These are phyloP conservation scores for Cronartium quercuum DNA, from an alignment of 1,284 basidiomycete species.

Conservation along the genomic window DNA sequence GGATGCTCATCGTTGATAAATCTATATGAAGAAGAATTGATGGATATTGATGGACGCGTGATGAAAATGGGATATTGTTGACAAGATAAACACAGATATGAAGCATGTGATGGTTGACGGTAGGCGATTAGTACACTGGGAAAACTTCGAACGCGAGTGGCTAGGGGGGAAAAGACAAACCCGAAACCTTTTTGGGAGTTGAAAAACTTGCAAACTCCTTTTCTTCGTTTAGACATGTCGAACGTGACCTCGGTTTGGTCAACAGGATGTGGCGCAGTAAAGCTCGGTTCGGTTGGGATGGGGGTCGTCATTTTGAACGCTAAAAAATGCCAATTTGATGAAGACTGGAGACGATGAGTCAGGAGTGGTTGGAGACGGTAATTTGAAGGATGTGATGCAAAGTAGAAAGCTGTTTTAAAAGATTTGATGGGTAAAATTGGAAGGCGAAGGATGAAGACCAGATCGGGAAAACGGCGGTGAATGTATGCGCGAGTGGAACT, in stretches of 20 bases:
- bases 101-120: too few relatives aligned
- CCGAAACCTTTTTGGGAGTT: constrained; percentile 39
- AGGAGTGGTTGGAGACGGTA: too few relatives aligned
- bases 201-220: constrained; percentile 39
- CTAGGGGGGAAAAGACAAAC: constrained; percentile 17
- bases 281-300: not conserved
- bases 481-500: not conserved
- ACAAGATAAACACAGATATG: too few relatives aligned
- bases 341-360: too few relatives aligned
- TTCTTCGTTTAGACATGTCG: constrained; percentile 33
- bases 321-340: not conserved
- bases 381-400: not conserved
- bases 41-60: too few relatives aligned
- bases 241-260: constrained; percentile 34
- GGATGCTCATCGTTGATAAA: constrained; percentile 39
- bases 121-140: too few relatives aligned
- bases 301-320: not conserved
- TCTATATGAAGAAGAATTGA: not conserved
- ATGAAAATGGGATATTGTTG: too few relatives aligned
- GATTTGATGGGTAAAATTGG: not conserved
- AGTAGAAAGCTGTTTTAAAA: not conserved
- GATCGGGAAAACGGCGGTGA: not conserved
- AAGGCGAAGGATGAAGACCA: not conserved
- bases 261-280: constrained; percentile 37
- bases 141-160: too few relatives aligned